Percentiles rank a stretch among this genome's conserved stretches.
Conservation (phyloP, 257 asterid species). For the Nicotiana noctiflora region DNA sequence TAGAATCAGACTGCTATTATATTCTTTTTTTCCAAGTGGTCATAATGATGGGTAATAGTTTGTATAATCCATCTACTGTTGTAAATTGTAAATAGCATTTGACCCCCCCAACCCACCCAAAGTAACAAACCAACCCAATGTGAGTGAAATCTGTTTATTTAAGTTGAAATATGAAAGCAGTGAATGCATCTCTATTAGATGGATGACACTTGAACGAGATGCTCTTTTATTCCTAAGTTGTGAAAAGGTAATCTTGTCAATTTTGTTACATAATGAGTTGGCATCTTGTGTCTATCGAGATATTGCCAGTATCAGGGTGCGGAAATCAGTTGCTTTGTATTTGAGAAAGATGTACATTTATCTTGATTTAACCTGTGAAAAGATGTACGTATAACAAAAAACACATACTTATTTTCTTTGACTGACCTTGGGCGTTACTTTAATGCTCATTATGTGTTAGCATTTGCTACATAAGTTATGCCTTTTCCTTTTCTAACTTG, state of each 20-base stretch:
- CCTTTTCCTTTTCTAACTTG: background rate
- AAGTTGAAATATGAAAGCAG: background rate
- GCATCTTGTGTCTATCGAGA: background rate
- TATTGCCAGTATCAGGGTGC: background rate
- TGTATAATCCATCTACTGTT: background rate
- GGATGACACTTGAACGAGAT: background rate
- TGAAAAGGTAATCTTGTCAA: background rate
- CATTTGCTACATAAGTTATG: background rate
- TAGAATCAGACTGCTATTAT: background rate
- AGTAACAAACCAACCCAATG: background rate
- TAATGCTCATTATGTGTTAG: background rate
- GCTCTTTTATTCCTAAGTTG: background rate
- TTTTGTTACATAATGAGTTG: background rate
- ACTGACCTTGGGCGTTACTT: background rate
- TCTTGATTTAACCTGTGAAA: background rate
- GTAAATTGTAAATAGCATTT: background rate
- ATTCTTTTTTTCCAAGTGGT: background rate
- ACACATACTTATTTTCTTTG: background rate
- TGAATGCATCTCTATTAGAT: background rate
- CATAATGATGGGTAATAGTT: background rate
- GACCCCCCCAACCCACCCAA: no score
- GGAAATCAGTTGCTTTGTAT: background rate
- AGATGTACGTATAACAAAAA: background rate
- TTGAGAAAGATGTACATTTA: background rate
- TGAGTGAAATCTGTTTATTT: background rate